Conservation (phyloP, 306 rosid genomes). For the Arachis hypogaea region DNA sequence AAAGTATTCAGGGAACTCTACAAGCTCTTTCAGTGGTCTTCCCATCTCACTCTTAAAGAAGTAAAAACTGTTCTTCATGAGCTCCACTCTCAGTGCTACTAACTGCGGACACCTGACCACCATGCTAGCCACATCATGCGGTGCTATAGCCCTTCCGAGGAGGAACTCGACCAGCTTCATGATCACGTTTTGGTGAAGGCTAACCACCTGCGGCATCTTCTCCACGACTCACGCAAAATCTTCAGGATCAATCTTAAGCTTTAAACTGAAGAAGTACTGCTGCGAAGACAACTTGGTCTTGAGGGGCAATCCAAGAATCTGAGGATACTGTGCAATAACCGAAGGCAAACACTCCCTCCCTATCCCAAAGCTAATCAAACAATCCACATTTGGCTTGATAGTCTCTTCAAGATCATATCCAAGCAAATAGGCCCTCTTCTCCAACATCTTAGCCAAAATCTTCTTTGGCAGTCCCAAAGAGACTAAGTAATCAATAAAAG, state of each 20-base stretch:
- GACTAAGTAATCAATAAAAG: conserved; percentile 72
- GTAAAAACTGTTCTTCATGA: conserved; percentile 85
- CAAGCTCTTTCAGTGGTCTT: conserved; percentile 77
- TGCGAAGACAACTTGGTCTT: conserved; percentile 88
- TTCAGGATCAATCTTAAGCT: conserved; percentile 86
- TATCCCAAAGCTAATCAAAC: conserved; percentile 78
- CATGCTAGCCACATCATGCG: conserved; percentile 75
- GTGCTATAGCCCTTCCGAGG: conserved; percentile 59
- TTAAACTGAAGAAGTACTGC: conserved; percentile 83
- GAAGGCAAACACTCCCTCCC: conserved; percentile 67
- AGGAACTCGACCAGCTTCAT: conserved; percentile 84
- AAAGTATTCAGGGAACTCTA: conserved; percentile 86
- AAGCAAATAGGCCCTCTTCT: conserved; percentile 81
- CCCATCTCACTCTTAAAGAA: conserved; percentile 91
- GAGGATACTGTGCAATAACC: conserved; percentile 81
- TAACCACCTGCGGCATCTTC: conserved; percentile 93
- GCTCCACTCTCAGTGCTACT: conserved; percentile 64
- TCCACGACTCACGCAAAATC: conserved; percentile 78
- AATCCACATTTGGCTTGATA: conserved; percentile 79
- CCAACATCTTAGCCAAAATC: conserved; percentile 84
- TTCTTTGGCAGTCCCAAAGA: conserved; percentile 74
- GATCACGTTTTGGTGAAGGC: conserved; percentile 82
- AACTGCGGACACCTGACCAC: conserved; percentile 80
- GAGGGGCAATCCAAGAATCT: conserved; percentile 78
- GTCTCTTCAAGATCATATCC: conserved; percentile 86